Conservation (phyloP, 768 basidiomycete genomes). For the Boletus fagicola region DNA sequence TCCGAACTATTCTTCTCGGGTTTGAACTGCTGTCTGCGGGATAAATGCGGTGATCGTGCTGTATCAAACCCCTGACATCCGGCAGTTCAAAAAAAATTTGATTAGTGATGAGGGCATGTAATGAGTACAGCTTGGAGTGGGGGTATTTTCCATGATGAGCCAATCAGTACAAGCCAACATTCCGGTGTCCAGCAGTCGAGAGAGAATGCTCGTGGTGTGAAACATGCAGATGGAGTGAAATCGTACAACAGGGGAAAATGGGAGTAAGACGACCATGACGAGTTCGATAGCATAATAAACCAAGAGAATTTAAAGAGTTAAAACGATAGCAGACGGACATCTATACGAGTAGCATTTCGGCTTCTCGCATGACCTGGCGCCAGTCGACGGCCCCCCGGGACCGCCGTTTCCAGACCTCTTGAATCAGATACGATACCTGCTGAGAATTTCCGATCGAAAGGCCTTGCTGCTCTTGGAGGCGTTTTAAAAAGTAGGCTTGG, state of each 20-base stretch:
- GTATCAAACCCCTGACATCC: neutral
- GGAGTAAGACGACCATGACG: neutral
- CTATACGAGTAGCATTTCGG: constrained; percentile 60
- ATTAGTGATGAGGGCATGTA: constrained; percentile 6
- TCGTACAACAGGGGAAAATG: constrained; percentile 13
- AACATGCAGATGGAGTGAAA: constrained; percentile 9
- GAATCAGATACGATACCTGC: constrained; percentile 53
- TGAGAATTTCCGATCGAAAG: constrained; percentile 64
- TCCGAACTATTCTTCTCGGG: neutral
- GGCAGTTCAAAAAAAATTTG: neutral
- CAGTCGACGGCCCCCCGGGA: constrained; percentile 50
- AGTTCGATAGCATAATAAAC: constrained; percentile 3
- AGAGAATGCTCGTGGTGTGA: constrained; percentile 6
- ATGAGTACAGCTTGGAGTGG: constrained; percentile 21
- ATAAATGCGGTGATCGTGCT: constrained; percentile 5
- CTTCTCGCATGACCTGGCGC: constrained; percentile 52
- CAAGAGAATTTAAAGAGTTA: neutral
- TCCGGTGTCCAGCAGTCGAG: constrained; percentile 23
- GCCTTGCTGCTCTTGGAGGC: constrained; percentile 50
- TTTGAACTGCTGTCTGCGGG: constrained; percentile 2
- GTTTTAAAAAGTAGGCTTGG: constrained; percentile 41
- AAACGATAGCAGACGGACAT: constrained; percentile 5
- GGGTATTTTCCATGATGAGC: constrained; percentile 23
- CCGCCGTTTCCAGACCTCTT: constrained; percentile 55
- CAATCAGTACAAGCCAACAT: constrained; percentile 15